Percentiles rank a stretch among this genome's conserved stretches.
Conservation (phyloP, 139 green algal species). For the Chlamydomonas incerta region DNA sequence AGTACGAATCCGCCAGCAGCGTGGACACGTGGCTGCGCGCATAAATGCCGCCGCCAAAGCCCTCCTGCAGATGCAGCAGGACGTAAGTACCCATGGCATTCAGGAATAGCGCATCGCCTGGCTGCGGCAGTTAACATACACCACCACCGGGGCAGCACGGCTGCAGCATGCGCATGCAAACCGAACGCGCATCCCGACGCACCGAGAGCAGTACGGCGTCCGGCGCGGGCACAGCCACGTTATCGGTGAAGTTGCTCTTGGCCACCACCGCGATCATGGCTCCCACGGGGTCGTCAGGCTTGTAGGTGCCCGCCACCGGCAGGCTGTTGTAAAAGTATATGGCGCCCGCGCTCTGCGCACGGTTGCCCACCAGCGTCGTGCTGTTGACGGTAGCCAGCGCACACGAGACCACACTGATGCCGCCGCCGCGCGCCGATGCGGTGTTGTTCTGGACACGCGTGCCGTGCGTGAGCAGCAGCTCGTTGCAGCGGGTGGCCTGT, state of each 20-base stretch:
- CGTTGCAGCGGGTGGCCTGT: slow-evolving; percentile 13
- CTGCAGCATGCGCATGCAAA: too few species aligned
- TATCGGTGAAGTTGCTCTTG: background rate
- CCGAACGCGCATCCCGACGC: background rate
- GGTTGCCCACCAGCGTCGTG: background rate
- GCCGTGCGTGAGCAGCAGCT: slow-evolving; percentile 6
- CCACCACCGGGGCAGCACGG: too few species aligned
- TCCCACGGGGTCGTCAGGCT: background rate
- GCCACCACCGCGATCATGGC: slow-evolving; percentile 5
- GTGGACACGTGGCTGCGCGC: slow-evolving; percentile 5
- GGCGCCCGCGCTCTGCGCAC: background rate
- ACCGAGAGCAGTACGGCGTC: background rate
- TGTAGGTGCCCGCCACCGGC: background rate
- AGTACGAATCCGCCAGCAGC: slow-evolving; percentile 21
- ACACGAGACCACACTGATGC: background rate
- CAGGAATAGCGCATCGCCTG: background rate
- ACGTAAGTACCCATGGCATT: too few species aligned
- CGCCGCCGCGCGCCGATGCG: slow-evolving; percentile 10
- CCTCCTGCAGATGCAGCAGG: background rate
- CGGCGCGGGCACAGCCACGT: background rate
- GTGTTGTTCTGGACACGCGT: background rate
- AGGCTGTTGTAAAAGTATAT: background rate
- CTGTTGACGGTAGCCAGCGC: background rate
- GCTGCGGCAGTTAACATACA: background rate
- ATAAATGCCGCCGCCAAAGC: slow-evolving; percentile 19